Evolutionary conservation across 257 asterid species (phyloP).

Genomic region (Rhazya stricta): DNA sequence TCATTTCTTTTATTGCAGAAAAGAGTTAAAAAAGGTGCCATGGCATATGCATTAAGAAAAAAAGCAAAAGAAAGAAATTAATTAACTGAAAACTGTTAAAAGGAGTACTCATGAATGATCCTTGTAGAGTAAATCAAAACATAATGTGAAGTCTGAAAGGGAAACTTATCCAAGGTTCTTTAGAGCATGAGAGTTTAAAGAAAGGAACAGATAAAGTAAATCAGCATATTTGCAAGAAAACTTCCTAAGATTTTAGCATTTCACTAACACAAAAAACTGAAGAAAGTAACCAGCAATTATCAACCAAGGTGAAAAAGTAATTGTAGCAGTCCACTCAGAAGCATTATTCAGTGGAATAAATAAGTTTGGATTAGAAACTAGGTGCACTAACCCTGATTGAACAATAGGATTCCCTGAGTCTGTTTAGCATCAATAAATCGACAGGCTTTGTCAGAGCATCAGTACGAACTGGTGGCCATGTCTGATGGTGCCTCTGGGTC

Average conservation of each 20-base stretch:
- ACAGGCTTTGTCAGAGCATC: conserved; percentile 86
- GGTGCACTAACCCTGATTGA: conserved; percentile 61
- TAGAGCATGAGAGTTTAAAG: neutral
- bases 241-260: neutral
- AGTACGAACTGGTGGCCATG: conserved; percentile 96
- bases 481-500: conserved; percentile 98
- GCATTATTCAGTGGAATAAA: neutral
- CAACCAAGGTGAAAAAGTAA: neutral
- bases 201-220: neutral
- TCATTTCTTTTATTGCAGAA: neutral
- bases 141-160: neutral
- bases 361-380: neutral
- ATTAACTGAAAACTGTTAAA: neutral
- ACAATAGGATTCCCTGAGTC: conserved; percentile 85
- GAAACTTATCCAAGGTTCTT: conserved; percentile 4
- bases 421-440: conserved; percentile 79
- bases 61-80: too few relatives aligned
- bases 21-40: neutral
- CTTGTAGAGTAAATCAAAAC: neutral
- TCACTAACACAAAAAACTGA: neutral
- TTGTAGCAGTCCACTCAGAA: neutral
- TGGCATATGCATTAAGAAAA: neutral
- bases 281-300: neutral
- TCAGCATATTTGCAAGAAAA: neutral
- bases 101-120: neutral